Evolutionary conservation across 2,329 filamentous ascomycete species (phyloP).

Genomic region (Aschersonia sp.): DNA sequence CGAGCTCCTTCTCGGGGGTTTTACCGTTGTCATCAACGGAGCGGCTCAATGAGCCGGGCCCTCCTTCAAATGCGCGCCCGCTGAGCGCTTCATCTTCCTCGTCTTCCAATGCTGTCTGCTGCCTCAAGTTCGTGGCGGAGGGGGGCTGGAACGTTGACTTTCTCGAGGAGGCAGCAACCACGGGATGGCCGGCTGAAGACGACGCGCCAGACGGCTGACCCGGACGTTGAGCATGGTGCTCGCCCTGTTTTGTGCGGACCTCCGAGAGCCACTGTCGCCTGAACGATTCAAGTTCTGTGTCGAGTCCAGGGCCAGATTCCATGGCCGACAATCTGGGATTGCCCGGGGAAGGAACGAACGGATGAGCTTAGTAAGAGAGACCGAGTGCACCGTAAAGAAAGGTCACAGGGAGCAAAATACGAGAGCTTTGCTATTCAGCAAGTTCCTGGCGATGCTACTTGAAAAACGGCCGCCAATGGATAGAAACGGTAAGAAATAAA

Average conservation of each 20-base stretch:
- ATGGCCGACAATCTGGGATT: not conserved
- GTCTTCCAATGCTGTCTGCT: not conserved
- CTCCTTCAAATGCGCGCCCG: slow-evolving; percentile 7
- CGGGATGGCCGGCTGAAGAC: not conserved
- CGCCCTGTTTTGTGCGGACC: slow-evolving; percentile 31
- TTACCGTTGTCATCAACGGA: slow-evolving; percentile 6
- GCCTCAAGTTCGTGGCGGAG: not conserved
- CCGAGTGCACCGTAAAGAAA: no score
- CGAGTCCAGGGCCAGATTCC: slow-evolving; percentile 15
- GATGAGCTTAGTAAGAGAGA: no score
- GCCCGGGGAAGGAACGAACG: no score
- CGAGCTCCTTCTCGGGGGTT: slow-evolving; percentile 31
- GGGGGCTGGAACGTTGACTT: not conserved
- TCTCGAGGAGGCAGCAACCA: not conserved
- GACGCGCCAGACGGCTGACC: not conserved
- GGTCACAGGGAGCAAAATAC: no score
- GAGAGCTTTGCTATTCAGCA: no score
- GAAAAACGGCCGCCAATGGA: no score
- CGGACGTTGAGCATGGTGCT: not conserved
- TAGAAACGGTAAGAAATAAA: no score
- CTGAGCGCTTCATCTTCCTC: slow-evolving; percentile 5
- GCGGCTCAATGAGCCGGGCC: slow-evolving; percentile 3
- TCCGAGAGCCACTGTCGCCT: slow-evolving; percentile 76
- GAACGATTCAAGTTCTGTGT: slow-evolving; percentile 71
- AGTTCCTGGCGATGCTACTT: no score